These are phyloP conservation scores for Penicillium griseofulvum DNA, from an alignment of 2,329 filamentous ascomycete genomes.

Conservation along the genomic window DNA sequence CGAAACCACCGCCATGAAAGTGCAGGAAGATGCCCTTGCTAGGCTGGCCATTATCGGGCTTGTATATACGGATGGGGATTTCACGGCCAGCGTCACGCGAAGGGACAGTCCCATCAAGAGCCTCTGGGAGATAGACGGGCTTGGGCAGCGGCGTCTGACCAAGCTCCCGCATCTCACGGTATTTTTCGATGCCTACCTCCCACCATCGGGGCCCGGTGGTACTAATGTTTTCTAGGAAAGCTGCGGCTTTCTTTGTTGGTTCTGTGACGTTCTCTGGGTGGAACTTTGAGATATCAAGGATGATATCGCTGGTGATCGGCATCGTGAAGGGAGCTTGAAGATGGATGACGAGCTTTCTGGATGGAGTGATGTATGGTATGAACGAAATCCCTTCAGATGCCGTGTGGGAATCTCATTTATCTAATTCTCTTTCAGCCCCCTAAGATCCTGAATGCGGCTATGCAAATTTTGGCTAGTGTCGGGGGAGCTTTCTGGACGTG, in stretches of 20 bases:
- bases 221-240: constrained; percentile 33
- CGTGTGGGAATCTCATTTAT: not conserved
- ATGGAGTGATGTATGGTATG: not conserved
- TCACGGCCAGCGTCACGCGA: constrained; percentile 51
- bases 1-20: constrained; percentile 54
- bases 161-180: constrained; percentile 53
- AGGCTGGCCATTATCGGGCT: constrained; percentile 45
- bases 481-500: not conserved
- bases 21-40: constrained; percentile 52
- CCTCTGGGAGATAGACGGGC: constrained; percentile 47
- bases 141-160: constrained; percentile 54
- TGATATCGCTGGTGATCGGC: not conserved
- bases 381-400: not conserved
- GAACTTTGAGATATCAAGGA: not conserved
- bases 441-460: not conserved
- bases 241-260: not conserved
- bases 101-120: constrained; percentile 49
- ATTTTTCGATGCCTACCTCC: constrained; percentile 55
- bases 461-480: not conserved
- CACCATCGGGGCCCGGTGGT: constrained; percentile 51
- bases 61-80: constrained; percentile 55
- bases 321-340: not conserved
- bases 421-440: not conserved
- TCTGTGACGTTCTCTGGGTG: not conserved
- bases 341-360: not conserved